A percentile compares a stretch with the other conserved stretches of the same genome.
phyloP scores from a whole-genome alignment of 441 rosid species.

The Euphorbia celastroides region DNA sequence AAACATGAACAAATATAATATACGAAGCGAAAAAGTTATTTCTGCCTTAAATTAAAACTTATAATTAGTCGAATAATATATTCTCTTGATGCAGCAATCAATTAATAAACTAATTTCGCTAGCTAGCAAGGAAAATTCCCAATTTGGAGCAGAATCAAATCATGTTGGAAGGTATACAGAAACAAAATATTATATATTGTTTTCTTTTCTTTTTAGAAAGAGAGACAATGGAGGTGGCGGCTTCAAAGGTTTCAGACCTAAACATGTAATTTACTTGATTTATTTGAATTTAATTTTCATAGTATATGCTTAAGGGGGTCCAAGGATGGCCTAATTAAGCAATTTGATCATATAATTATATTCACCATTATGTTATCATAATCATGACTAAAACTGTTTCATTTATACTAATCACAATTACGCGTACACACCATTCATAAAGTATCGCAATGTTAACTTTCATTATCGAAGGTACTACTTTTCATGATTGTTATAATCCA shows the following conservation, averaged over 20 bases:
- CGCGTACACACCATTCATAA: background rate
- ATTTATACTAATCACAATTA: slow-evolving; percentile 9
- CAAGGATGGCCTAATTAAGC: slow-evolving; percentile 19
- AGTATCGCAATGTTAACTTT: background rate
- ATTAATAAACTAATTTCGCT: background rate
- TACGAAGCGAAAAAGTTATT: too few species aligned
- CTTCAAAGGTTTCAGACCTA: background rate
- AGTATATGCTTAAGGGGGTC: slow-evolving; percentile 14
- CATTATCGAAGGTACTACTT: too few species aligned
- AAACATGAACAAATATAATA: too few species aligned
- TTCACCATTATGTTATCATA: slow-evolving; percentile 13
- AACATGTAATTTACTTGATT: background rate
- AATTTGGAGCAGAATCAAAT: slow-evolving; percentile 5
- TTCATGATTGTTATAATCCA: too few species aligned
- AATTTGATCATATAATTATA: background rate
- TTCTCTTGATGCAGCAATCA: background rate
- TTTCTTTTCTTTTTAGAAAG: background rate
- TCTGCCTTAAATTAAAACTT: too few species aligned
- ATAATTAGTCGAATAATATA: background rate
- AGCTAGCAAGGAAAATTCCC: background rate
- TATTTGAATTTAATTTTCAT: background rate
- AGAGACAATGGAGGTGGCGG: slow-evolving; percentile 9
- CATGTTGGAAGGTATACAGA: slow-evolving; percentile 7
- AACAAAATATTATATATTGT: background rate
- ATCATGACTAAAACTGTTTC: slow-evolving; percentile 3